Evolutionary conservation across 192 early-diverging fungal genomes (phyloP).

Genomic region (Backusella luteola): DNA sequence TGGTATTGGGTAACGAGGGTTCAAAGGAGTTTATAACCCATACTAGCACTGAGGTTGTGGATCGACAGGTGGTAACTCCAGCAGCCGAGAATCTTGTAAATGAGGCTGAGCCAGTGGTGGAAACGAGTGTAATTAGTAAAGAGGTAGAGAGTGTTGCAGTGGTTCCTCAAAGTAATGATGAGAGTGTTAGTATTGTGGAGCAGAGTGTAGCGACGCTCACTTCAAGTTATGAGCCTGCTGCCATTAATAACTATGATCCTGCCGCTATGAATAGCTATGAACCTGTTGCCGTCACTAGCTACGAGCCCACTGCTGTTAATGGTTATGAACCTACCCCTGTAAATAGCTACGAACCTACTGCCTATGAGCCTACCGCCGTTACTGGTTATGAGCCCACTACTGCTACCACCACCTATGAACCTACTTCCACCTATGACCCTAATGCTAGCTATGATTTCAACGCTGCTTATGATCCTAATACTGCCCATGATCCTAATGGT

Average conservation of each 20-base stretch:
- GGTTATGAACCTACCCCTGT: background rate
- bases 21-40: background rate
- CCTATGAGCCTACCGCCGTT: background rate
- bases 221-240: background rate
- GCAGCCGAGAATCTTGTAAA: background rate
- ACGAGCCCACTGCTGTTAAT: background rate
- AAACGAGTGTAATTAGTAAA: background rate
- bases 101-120: background rate
- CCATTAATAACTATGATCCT: background rate
- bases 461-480: background rate
- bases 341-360: background rate
- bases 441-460: background rate
- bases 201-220: background rate
- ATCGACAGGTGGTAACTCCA: background rate
- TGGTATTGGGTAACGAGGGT: conserved; percentile 15
- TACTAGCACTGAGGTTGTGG: background rate
- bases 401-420: background rate
- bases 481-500: background rate
- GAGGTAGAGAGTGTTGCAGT: background rate
- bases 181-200: background rate
- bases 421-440: background rate
- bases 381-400: background rate
- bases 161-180: background rate
- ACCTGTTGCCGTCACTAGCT: background rate
- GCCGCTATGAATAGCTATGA: background rate